A percentile compares a stretch with the other conserved stretches of the same genome.
phyloP scores from a whole-genome alignment of 257 asterid genomes.

The Lithospermum erythrorhizon region DNA sequence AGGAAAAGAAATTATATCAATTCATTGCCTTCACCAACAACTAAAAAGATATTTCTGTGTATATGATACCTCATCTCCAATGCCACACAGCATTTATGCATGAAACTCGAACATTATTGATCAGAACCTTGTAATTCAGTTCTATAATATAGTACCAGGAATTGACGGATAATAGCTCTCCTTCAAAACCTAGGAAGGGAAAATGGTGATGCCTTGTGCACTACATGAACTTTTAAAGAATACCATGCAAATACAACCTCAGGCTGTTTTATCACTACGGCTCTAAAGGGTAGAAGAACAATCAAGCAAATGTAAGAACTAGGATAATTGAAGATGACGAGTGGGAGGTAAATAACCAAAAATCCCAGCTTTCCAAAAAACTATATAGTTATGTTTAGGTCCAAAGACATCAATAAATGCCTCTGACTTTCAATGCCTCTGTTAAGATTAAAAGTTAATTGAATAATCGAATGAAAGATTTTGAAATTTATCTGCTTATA shows the following conservation, averaged over 20 bases:
- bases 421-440: neutral
- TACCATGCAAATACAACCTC: neutral
- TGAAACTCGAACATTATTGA: constrained; percentile 10
- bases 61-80: constrained; percentile 38
- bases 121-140: neutral
- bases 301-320: no score
- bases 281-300: neutral
- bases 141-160: neutral
- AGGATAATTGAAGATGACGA: neutral
- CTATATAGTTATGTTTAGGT: neutral
- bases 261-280: neutral
- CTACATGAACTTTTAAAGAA: neutral
- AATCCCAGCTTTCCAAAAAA: neutral
- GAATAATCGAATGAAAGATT: no score
- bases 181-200: neutral
- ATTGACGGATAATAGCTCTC: neutral
- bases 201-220: neutral
- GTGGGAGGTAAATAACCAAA: neutral
- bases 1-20: neutral
- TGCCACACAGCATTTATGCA: constrained; percentile 18
- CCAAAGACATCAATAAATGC: neutral
- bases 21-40: neutral
- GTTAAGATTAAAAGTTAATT: no score
- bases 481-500: no score
- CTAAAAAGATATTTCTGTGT: no score